These are phyloP conservation scores for Colletotrichum brevisporum DNA, from an alignment of 2,329 filamentous ascomycete species.

Conservation along the genomic window DNA sequence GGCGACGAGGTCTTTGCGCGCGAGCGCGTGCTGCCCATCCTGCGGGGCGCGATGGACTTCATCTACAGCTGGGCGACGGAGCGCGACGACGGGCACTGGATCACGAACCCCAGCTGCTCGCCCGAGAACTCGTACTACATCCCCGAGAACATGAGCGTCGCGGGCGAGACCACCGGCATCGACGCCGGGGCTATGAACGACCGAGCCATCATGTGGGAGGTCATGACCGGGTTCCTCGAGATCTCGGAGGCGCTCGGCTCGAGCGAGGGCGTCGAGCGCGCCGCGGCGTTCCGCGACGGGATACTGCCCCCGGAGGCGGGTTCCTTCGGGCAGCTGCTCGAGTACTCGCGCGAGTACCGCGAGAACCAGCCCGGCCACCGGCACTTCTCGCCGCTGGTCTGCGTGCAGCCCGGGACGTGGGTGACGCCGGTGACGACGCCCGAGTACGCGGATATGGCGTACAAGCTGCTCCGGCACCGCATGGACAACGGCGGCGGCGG, in stretches of 20 bases:
- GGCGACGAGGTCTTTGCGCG: constrained; percentile 45
- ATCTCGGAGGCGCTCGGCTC: constrained; percentile 30
- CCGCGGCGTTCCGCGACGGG: constrained; percentile 25
- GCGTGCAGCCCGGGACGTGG: constrained; percentile 60
- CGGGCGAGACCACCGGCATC: constrained; percentile 28
- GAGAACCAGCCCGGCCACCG: constrained; percentile 63
- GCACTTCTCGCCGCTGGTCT: constrained; percentile 65
- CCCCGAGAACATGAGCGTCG: constrained; percentile 32
- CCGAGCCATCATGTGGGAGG: constrained; percentile 40
- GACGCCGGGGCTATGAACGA: constrained; percentile 35
- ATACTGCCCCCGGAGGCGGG: constrained; percentile 19
- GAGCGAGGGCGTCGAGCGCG: constrained; percentile 25
- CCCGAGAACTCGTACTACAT: constrained; percentile 44
- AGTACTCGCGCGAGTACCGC: constrained; percentile 54
- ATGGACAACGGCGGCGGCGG: constrained; percentile 39
- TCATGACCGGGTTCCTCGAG: constrained; percentile 30
- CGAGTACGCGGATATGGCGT: constrained; percentile 44
- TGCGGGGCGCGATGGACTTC: constrained; percentile 53
- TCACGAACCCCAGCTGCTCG: constrained; percentile 43
- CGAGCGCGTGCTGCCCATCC: constrained; percentile 46
- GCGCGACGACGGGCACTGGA: constrained; percentile 46
- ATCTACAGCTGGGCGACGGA: constrained; percentile 54
- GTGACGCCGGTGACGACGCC: constrained; percentile 45
- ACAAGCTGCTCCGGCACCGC: constrained; percentile 8
- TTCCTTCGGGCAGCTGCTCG: constrained; percentile 54